Percentiles rank a stretch among this genome's conserved stretches.
These are phyloP conservation scores for Aspergillus tamarii DNA, from an alignment of 2,329 filamentous ascomycete genomes.

Conservation along the genomic window DNA sequence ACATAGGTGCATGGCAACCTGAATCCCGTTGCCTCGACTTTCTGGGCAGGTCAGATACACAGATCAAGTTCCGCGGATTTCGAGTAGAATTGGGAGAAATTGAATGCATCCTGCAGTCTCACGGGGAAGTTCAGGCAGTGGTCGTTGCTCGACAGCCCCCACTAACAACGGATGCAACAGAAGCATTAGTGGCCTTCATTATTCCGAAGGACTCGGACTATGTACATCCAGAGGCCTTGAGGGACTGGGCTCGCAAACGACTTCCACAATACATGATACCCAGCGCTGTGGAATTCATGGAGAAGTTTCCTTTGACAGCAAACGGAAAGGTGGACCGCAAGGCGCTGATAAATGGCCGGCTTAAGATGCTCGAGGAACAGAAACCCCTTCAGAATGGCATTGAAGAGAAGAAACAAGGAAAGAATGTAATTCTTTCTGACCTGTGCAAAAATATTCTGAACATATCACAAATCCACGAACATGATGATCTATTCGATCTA, in stretches of 20 bases:
- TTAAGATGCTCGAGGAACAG: not conserved
- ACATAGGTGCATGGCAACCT: slow-evolving; percentile 68
- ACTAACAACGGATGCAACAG: not conserved
- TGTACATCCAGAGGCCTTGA: slow-evolving; percentile 51
- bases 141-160: slow-evolving; percentile 6
- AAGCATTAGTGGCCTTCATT: slow-evolving; percentile 8
- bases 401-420: not conserved
- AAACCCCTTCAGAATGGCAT: not conserved
- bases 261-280: slow-evolving; percentile 74
- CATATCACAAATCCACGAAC: not conserved
- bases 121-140: not conserved
- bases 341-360: slow-evolving; percentile 18
- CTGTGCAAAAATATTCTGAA: slow-evolving; percentile 5
- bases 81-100: slow-evolving; percentile 87
- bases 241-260: slow-evolving; percentile 67
- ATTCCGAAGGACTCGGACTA: not conserved
- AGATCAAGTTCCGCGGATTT: slow-evolving; percentile 89
- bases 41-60: slow-evolving; percentile 74
- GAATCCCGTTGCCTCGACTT: slow-evolving; percentile 75
- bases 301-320: slow-evolving; percentile 69
- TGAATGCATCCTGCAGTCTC: slow-evolving; percentile 65
- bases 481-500: slow-evolving; percentile 11
- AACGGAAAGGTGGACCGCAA: slow-evolving; percentile 65
- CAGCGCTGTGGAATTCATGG: slow-evolving; percentile 62
- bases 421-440: not conserved